Base-by-base conservation (phyloP, 2,329 filamentous ascomycete genomes). In the Penicillium carneum region DNA sequence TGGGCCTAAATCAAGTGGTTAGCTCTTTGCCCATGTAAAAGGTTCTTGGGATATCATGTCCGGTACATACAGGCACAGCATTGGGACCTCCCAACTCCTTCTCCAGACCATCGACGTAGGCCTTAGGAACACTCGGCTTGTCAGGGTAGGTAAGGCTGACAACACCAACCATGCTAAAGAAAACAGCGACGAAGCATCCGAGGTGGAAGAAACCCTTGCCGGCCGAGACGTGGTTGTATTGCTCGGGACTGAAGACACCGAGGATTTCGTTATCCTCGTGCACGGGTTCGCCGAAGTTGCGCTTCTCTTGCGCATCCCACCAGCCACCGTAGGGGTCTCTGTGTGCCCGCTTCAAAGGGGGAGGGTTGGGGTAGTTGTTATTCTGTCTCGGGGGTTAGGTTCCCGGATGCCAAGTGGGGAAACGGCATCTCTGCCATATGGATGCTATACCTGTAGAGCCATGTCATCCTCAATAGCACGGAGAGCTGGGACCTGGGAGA, bases 281-380 rank as follows among this genome's bases (percentile, higher is more conserved):
- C 54, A 96, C 88, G 12, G 94, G 92, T 80, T 99, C 96, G 79
- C 93, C 93, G 77, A 91, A 98, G 85, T 99, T 98, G 74, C 95
- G 88, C 77, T 93, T 89, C 80, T 98, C 95, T 82, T 99, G 95
- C 79, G 93, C 90, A 81, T 99, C 94, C 92, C 93, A 98, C 92
- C 93, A 99, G 76, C 92, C 89, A 75, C 81, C 94, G 77, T 98
- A 87, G 38, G 96, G 95, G 79, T 98, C 95, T 77, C 95, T 92
- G 82, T 92, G 91, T 79, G 93, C 89, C 71, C 94, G 90, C 85
- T 97, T 97, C 80, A 94, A 83, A 57, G 84, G 72, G 46, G 81
- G 81, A 66, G 81, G 81, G 67, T 83, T 83, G 63, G 78, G 75
- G 67, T 83, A 83, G 68, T 77, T 77, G 64, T 76, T 76, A 63